These are phyloP conservation scores for Cadophora sp. DNA, from an alignment of 2,329 filamentous ascomycete genomes.

Conservation along the genomic window DNA sequence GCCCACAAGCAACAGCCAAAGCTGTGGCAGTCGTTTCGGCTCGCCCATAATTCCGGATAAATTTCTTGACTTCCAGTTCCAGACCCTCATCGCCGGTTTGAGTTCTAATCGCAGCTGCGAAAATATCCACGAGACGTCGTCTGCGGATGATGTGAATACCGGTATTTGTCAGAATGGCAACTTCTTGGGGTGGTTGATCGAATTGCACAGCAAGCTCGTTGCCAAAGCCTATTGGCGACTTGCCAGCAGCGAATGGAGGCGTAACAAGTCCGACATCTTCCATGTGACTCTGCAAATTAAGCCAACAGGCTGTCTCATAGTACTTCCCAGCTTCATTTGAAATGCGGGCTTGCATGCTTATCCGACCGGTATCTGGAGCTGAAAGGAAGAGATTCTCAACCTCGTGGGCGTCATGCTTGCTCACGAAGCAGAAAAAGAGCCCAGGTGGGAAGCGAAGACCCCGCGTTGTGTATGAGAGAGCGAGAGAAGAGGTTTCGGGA, in stretches of 20 bases:
- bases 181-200: conserved; percentile 79
- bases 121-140: conserved; percentile 87
- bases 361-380: conserved; percentile 86
- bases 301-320: conserved; percentile 81
- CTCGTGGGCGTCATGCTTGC: conserved; percentile 63
- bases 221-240: conserved; percentile 79
- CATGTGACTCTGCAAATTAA: conserved; percentile 75
- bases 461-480: conserved; percentile 56
- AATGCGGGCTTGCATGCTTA: conserved; percentile 62
- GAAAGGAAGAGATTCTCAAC: conserved; percentile 81
- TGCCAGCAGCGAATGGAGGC: conserved; percentile 72
- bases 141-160: conserved; percentile 88
- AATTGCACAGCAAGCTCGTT: conserved; percentile 98
- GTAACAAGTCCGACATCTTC: conserved; percentile 83
- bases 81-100: conserved; percentile 79
- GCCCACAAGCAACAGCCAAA: conserved; percentile 91
- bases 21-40: conserved; percentile 90
- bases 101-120: conserved; percentile 80
- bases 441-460: conserved; percentile 79
- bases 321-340: conserved; percentile 52
- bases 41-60: conserved; percentile 85
- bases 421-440: conserved; percentile 87
- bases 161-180: conserved; percentile 89
- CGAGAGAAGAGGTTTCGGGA: conserved; percentile 51
- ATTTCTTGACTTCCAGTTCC: conserved; percentile 81